Percentiles rank a stretch among this genome's conserved stretches.
These are phyloP conservation scores for Aureobasidium musti DNA, from an alignment of 2,329 filamentous ascomycete genomes.

Conservation along the genomic window DNA sequence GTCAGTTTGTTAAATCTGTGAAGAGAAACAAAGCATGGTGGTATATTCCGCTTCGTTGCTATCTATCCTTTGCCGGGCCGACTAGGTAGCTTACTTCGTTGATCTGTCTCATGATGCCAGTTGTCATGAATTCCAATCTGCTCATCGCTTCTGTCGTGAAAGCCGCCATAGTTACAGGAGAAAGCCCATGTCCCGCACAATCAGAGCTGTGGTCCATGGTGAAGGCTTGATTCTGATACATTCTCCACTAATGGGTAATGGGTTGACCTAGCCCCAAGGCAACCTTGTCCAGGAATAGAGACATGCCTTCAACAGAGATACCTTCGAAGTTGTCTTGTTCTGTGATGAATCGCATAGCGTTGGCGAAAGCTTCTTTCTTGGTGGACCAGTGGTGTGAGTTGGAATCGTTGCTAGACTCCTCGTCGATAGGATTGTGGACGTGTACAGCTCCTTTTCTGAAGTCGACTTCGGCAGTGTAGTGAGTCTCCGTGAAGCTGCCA, in stretches of 20 bases:
- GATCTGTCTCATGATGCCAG: background rate
- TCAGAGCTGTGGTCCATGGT: no score
- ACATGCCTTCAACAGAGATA: background rate
- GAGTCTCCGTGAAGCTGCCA: background rate
- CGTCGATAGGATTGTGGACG: background rate
- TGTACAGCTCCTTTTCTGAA: background rate
- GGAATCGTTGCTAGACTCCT: background rate
- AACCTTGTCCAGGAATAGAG: background rate
- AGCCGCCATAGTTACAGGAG: no score
- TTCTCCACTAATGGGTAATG: no score
- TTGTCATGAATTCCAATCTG: no score
- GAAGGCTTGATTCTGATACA: no score
- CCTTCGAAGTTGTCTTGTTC: background rate
- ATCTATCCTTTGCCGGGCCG: background rate
- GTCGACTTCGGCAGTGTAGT: background rate
- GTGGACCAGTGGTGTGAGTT: no score
- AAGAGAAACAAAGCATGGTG: background rate
- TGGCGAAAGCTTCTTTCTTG: background rate
- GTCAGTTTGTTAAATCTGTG: background rate
- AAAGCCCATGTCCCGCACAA: no score
- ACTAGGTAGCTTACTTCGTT: background rate
- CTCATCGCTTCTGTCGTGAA: no score
- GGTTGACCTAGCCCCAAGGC: background rate
- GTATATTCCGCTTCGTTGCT: background rate
- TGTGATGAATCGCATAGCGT: background rate